Evolutionary conservation across 495 filamentous ascomycete genomes (phyloP).

Genomic region (Staphylotrichum longicolle): DNA sequence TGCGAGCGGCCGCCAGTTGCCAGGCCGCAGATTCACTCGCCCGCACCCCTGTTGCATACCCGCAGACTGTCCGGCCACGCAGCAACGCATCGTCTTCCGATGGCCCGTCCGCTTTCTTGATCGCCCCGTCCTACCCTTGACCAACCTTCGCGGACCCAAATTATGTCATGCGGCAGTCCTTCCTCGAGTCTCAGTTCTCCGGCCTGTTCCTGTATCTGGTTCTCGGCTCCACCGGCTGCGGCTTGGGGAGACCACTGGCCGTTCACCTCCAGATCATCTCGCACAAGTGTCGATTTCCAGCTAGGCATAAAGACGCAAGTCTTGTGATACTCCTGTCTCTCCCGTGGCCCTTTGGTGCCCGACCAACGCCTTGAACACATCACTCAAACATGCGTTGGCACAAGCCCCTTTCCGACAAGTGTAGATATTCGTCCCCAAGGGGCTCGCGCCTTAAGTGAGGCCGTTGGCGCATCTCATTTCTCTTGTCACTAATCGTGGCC

Average conservation of each 20-base stretch:
- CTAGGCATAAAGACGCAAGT: slow-evolving; percentile 27
- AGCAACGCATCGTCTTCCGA: slow-evolving; percentile 24
- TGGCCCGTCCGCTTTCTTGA: slow-evolving; percentile 19
- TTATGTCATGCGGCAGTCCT: slow-evolving; percentile 32
- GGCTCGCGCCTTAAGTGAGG: slow-evolving; percentile 19
- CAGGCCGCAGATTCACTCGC: slow-evolving; percentile 17
- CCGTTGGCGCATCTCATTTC: slow-evolving; percentile 3
- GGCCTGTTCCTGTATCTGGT: slow-evolving; percentile 21
- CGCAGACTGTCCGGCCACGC: slow-evolving; percentile 20
- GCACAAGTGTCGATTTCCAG: slow-evolving; percentile 11
- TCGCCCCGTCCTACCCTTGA: slow-evolving; percentile 17
- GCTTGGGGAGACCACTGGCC: slow-evolving; percentile 22
- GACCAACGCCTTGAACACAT: slow-evolving; percentile 30
- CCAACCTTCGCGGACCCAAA: slow-evolving; percentile 16
- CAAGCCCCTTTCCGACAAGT: slow-evolving; percentile 16
- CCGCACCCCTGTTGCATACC: slow-evolving; percentile 27
- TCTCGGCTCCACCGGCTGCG: slow-evolving; percentile 24
- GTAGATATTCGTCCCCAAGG: slow-evolving; percentile 19
- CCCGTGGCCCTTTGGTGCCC: slow-evolving; percentile 34
- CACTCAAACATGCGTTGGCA: slow-evolving; percentile 34
- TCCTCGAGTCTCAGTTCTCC: slow-evolving; percentile 13
- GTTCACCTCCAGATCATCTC: slow-evolving; percentile 19
- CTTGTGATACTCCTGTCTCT: slow-evolving; percentile 14
- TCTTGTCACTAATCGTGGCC: slow-evolving; percentile 6
- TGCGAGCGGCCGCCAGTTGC: slow-evolving; percentile 1